Evolutionary conservation across 192 early-diverging fungal species (phyloP), one percentile per base, ranked within the genome.

Genomic region (Entomortierella chlamydospora): DNA sequence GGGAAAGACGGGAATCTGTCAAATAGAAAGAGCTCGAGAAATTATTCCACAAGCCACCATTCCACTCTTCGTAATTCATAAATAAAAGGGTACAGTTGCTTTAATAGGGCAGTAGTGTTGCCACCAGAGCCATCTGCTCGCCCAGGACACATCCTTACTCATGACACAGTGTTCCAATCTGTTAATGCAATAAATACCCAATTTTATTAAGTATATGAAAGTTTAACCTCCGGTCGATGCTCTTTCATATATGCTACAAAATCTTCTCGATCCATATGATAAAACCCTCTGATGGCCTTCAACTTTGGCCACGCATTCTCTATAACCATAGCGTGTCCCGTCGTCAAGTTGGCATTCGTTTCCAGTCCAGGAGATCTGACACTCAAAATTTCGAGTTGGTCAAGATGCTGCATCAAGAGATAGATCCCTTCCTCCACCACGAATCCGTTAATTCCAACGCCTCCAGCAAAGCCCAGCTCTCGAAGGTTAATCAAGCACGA

Each of bases 181-280:
- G n/a, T n/a, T n/a, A n/a, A n/a, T n/a, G n/a, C n/a, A n/a, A n/a
- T n/a, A n/a, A n/a, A n/a, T n/a, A n/a, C n/a, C n/a, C n/a, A n/a
- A n/a, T n/a, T n/a, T n/a, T n/a, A n/a, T n/a, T n/a, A n/a, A n/a
- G n/a, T n/a, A 47, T 33, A 39, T 22, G 37, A 8, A 6, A 39
- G 37, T 2, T 20, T 30, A 6, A 58, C 2, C 12, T 58, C 20
- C 37, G 57, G 57, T 39, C 57, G 18, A 58, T 58, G 30, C 10
- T 37, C 15, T 37, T 6, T 33, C 30, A 58, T 37, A 18, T 39
- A 58, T 5, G 33, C 33, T 4, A 54, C 52, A 58, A 58, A 39
- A 9, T 58, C 57, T 2, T 15, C 31, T 12, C 57, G 8, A 39
- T 39, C 57, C 22, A 58, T 58, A 39, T 58, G 57, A 37, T 58